Evolutionary conservation across 2,329 filamentous ascomycete genomes (phyloP).

Genomic region (Claviceps sp.): DNA sequence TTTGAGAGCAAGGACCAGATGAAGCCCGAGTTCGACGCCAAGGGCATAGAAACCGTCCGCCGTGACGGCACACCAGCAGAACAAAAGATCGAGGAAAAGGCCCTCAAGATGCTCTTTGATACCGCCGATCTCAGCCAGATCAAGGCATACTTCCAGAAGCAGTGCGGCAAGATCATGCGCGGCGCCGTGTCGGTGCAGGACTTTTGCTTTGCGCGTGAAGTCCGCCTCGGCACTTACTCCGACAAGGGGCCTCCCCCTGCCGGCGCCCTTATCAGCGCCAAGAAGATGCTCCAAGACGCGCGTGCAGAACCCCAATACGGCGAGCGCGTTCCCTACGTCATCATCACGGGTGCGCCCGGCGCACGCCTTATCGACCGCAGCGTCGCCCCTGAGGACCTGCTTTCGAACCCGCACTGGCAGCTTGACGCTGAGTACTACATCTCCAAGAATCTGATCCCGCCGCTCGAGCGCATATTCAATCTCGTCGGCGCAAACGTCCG

Average conservation of each 20-base stretch:
- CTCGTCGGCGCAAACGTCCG: slow-evolving; percentile 85
- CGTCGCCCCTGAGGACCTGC: slow-evolving; percentile 71
- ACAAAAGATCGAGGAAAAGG: slow-evolving; percentile 92
- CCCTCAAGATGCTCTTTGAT: slow-evolving; percentile 76
- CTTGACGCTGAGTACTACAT: slow-evolving; percentile 97
- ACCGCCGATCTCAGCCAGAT: slow-evolving; percentile 80
- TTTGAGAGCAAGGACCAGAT: slow-evolving; percentile 68
- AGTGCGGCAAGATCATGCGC: slow-evolving; percentile 86
- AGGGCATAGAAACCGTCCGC: slow-evolving; percentile 94
- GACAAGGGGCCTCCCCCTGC: slow-evolving; percentile 69
- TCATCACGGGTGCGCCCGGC: slow-evolving; percentile 76
- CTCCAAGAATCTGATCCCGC: slow-evolving; percentile 85
- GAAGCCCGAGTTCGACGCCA: slow-evolving; percentile 87
- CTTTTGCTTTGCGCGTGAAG: slow-evolving; percentile 90
- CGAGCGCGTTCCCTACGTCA: slow-evolving; percentile 88
- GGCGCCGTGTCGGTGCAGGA: slow-evolving; percentile 83
- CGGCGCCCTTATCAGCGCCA: slow-evolving; percentile 77
- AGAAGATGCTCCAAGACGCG: slow-evolving; percentile 74
- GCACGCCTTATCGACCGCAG: slow-evolving; percentile 79
- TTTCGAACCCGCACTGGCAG: slow-evolving; percentile 62
- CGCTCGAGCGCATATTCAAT: slow-evolving; percentile 91
- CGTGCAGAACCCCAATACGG: slow-evolving; percentile 87
- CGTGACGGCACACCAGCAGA: slow-evolving; percentile 89
- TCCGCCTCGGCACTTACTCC: slow-evolving; percentile 73
- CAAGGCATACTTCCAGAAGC: slow-evolving; percentile 77